Evolutionary conservation across 768 basidiomycete species (phyloP).

Genomic region (Termitomyces titanicus): DNA sequence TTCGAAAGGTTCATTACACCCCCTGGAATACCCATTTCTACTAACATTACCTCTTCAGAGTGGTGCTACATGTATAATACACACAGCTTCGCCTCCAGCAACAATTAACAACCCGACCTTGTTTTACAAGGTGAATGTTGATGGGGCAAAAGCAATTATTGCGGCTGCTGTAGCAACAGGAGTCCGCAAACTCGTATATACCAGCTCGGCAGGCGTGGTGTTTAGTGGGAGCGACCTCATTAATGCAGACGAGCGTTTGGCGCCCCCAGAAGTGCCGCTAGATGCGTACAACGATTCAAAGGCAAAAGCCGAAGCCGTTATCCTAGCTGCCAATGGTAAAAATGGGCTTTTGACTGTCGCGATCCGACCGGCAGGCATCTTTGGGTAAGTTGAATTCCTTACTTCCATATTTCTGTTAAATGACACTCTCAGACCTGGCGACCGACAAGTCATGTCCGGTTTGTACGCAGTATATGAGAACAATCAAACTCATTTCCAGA

Average conservation of each 20-base stretch:
- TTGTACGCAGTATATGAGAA: slow-evolving; percentile 75
- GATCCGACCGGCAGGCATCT: slow-evolving; percentile 90
- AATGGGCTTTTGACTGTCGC: slow-evolving; percentile 85
- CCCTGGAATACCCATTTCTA: background rate
- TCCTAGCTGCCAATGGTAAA: slow-evolving; percentile 84
- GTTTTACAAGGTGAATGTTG: slow-evolving; percentile 92
- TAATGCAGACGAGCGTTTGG: slow-evolving; percentile 85
- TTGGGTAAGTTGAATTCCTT: slow-evolving; percentile 59
- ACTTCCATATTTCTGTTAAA: slow-evolving; percentile 1
- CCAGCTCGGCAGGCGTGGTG: slow-evolving; percentile 87
- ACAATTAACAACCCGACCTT: slow-evolving; percentile 60
- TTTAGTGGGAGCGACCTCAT: slow-evolving; percentile 81
- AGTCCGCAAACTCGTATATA: slow-evolving; percentile 89
- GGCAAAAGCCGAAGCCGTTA: slow-evolving; percentile 78
- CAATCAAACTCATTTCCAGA: slow-evolving; percentile 87
- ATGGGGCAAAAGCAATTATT: slow-evolving; percentile 84
- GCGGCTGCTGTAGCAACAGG: slow-evolving; percentile 69
- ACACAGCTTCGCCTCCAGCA: slow-evolving; percentile 86
- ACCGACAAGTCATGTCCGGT: slow-evolving; percentile 82
- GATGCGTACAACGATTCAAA: slow-evolving; percentile 97
- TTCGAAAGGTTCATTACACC: slow-evolving; percentile 59
- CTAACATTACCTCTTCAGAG: slow-evolving; percentile 41
- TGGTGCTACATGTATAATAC: slow-evolving; percentile 87
- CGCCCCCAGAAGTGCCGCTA: slow-evolving; percentile 66
- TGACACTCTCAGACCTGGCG: slow-evolving; percentile 66